Evolutionary conservation across 2,329 filamentous ascomycete species (phyloP).

Genomic region (Arthrinium puccinioides): DNA sequence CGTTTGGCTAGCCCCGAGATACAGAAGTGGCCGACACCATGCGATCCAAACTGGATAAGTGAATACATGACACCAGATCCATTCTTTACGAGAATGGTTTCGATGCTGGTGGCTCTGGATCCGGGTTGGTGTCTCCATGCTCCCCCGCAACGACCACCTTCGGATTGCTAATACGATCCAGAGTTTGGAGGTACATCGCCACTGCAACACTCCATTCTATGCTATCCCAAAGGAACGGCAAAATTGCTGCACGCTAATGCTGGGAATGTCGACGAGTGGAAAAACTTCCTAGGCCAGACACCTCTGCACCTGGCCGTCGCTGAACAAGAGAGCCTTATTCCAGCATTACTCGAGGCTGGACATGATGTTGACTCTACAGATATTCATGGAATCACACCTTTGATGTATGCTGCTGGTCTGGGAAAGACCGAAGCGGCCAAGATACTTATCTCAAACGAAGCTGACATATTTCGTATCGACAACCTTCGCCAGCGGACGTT

Average conservation of each 20-base stretch:
- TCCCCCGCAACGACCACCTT: not conserved
- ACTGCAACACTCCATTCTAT: not conserved
- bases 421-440: not conserved
- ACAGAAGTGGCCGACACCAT: not conserved
- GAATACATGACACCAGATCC: not conserved
- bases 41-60: not conserved
- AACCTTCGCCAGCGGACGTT: not conserved
- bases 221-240: not conserved
- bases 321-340: not conserved
- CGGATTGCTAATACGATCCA: not conserved
- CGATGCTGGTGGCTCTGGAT: not conserved
- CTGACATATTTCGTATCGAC: not conserved
- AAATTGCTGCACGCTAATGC: not conserved
- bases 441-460: not conserved
- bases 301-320: not conserved
- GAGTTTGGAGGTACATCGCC: slow-evolving; percentile 2
- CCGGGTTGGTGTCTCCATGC: not conserved
- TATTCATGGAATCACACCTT: not conserved
- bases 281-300: slow-evolving; percentile 2
- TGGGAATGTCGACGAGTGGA: not conserved
- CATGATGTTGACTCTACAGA: not conserved
- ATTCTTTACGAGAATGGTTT: not conserved
- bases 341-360: not conserved
- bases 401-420: not conserved
- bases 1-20: not conserved